These are phyloP conservation scores for Naganishia albida DNA, from an alignment of 1,284 basidiomycete species.

Conservation along the genomic window DNA sequence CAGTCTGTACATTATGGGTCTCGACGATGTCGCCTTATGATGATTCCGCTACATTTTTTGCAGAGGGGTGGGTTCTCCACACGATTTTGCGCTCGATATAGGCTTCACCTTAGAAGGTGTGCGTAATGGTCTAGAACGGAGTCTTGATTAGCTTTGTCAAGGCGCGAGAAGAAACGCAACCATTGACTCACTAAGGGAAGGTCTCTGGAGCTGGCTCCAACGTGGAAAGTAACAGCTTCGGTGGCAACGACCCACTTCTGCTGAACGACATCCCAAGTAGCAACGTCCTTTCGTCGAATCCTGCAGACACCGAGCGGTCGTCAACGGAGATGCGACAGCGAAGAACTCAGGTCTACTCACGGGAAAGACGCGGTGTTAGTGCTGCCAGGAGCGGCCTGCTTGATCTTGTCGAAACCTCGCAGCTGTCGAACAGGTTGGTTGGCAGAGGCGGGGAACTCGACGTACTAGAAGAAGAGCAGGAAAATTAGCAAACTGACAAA, in stretches of 20 bases:
- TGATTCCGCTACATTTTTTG: neutral
- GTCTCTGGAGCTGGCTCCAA: conserved; percentile 48
- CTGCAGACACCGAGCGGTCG: conserved; percentile 33
- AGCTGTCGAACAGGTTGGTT: conserved; percentile 52
- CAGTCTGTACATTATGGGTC: conserved; percentile 11
- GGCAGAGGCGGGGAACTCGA: conserved; percentile 49
- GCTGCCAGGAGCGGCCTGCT: conserved; percentile 45
- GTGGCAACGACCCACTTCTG: conserved; percentile 52
- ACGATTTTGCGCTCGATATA: neutral
- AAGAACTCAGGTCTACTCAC: conserved; percentile 38
- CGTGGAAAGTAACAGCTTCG: conserved; percentile 47
- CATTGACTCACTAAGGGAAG: conserved; percentile 38
- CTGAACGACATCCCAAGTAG: conserved; percentile 52
- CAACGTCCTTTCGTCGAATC: conserved; percentile 53
- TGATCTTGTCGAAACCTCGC: conserved; percentile 50
- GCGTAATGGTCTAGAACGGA: conserved; percentile 17
- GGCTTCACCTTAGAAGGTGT: conserved; percentile 17
- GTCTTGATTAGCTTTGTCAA: neutral
- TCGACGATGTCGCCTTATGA: neutral
- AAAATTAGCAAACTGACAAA: neutral
- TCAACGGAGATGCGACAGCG: neutral
- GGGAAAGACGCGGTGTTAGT: conserved; percentile 46
- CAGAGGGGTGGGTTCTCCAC: neutral
- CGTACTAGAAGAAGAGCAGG: conserved; percentile 42
- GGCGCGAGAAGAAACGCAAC: neutral